Conservation (phyloP, 2,329 filamentous ascomycete genomes). For the Calycina herbarum region DNA sequence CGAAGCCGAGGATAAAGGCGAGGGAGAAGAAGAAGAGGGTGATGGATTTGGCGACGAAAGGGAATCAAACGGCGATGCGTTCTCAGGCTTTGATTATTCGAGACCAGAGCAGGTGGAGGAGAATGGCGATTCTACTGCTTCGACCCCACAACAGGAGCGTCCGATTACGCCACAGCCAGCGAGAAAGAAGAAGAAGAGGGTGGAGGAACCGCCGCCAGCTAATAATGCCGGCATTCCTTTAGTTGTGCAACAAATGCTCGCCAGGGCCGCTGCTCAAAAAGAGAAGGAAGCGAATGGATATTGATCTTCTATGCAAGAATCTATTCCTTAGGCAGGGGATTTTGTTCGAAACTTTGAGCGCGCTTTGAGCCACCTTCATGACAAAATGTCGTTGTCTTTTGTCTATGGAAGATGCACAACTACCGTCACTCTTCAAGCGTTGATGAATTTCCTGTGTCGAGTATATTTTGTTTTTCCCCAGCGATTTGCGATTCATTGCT, state of each 20-base stretch:
- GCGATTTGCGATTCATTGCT: not conserved
- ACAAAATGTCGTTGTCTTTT: not conserved
- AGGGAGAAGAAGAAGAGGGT: constrained; percentile 19
- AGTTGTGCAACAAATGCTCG: not conserved
- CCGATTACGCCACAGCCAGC: not conserved
- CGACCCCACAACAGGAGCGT: not conserved
- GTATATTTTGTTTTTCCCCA: not conserved
- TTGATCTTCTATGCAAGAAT: not conserved
- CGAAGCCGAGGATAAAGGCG: not conserved
- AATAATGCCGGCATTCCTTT: not conserved
- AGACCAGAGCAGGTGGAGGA: not conserved
- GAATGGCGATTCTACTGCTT: not conserved
- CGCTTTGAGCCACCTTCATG: not conserved
- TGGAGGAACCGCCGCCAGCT: not conserved
- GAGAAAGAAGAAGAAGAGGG: not conserved
- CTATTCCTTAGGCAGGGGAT: no score
- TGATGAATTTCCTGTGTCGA: constrained; percentile 3
- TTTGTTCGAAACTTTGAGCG: not conserved
- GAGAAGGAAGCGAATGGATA: not conserved
- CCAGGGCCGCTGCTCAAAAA: not conserved
- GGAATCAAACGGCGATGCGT: not conserved
- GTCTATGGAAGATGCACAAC: not conserved
- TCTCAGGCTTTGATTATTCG: not conserved
- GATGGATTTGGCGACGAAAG: constrained; percentile 8
- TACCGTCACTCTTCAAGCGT: not conserved